Conservation (phyloP, 768 basidiomycete species). For the Rickenella mellea region DNA sequence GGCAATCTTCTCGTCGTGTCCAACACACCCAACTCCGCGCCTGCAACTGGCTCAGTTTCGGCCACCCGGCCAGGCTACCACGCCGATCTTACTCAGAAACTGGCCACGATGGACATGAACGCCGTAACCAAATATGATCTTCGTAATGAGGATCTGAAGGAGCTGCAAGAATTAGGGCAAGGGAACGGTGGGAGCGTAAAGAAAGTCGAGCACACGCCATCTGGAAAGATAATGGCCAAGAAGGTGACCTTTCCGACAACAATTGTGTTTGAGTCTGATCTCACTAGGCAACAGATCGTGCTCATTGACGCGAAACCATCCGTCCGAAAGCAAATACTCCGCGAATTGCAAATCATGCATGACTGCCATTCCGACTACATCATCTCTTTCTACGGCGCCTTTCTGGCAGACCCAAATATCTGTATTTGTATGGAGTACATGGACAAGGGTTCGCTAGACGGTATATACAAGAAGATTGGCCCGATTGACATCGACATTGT, state of each 20-base stretch:
- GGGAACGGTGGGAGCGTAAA: constrained; percentile 98
- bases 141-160: constrained; percentile 82
- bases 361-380: constrained; percentile 91
- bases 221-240: constrained; percentile 93
- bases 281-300: constrained; percentile 53
- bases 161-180: constrained; percentile 83
- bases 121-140: constrained; percentile 77
- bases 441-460: constrained; percentile 91
- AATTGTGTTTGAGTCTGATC: neutral
- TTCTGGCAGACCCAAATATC: constrained; percentile 93
- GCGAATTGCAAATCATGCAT: constrained; percentile 98
- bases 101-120: constrained; percentile 81
- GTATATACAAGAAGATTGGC: constrained; percentile 93
- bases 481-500: constrained; percentile 90
- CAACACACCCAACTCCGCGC: constrained; percentile 40
- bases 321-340: constrained; percentile 93
- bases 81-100: constrained; percentile 68
- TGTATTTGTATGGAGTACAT: constrained; percentile 98
- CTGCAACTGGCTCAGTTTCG: constrained; percentile 34
- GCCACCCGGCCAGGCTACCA: constrained; percentile 66
- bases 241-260: constrained; percentile 46
- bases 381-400: constrained; percentile 96
- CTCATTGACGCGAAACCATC: constrained; percentile 95
- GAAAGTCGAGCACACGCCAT: constrained; percentile 87
- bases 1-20: constrained; percentile 39